Base-by-base conservation (phyloP, 148 eudicot species). In the Nepenthes gracilis region DNA sequence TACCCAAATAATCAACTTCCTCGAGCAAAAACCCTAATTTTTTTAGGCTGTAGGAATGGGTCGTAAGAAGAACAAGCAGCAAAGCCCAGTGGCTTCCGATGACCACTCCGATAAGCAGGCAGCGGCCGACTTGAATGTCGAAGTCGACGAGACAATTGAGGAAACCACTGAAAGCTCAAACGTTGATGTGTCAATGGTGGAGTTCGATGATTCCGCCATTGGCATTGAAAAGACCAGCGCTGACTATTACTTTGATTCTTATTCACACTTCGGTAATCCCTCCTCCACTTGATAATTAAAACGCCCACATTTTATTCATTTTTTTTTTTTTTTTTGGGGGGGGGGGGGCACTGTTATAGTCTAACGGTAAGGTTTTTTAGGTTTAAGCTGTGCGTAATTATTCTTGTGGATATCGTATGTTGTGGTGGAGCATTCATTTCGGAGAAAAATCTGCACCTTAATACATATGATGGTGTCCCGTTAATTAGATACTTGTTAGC, bases 201-300 rank as follows among this genome's bases (percentile, higher is more conserved):
- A 82, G 10, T 49, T 67, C n/a, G 69, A 70, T 33, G 82, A 67
- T 35, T 63, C 80, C 10, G 36, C 63, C 43, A 52, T 72, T 58
- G 79, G 59, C 38, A 82, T 52, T 59, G 92, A 86, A 56, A 82
- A 82, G 62, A 94, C 99, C 57, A 94, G 97, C 70, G 99, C 99
- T 53, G 99, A 94, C 65, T 94, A 94, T 63, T 94, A 94, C 80
- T 94, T 94, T 68, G 99, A 94, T 70, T 94, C 99, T 35, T 94
- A 94, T 73, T 90, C 99, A 33, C 99, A 94, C 74, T 93, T 93
- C 35, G 97, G 99, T 93, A 82, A 2, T 10, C 15, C 53, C 15
- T 49, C 53, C n/a, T 49, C 15, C 15, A 23, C 23, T 23, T 23
- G 23, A 23, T 23, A 23, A 23, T 23, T 23, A 23, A 23, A 23